phyloP scores from a whole-genome alignment of 2,329 filamentous ascomycete species.

The Xylariaceae sp. region DNA sequence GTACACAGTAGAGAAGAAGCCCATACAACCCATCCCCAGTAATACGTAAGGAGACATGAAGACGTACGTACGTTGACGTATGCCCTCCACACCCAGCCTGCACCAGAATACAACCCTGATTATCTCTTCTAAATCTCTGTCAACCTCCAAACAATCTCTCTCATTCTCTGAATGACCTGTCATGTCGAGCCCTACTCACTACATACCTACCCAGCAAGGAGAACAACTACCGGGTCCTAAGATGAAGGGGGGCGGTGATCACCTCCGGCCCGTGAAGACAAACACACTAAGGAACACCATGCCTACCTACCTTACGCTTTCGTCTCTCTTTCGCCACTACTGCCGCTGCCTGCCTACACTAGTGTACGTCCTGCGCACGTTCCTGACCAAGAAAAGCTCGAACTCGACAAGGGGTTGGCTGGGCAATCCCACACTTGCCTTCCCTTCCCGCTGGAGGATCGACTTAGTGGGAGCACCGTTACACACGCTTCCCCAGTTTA shows the following conservation, averaged over 20 bases:
- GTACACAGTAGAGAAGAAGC: not conserved
- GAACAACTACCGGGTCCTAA: not conserved
- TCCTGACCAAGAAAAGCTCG: conserved; percentile 24
- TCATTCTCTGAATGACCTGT: too few relatives aligned
- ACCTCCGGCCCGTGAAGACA: not conserved
- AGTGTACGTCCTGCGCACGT: conserved; percentile 14
- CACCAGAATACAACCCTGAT: not conserved
- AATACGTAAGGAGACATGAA: not conserved
- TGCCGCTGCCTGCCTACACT: not conserved
- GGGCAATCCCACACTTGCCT: conserved; percentile 25
- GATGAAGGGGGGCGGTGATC: not conserved
- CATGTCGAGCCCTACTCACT: too few relatives aligned
- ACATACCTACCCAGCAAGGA: too few relatives aligned
- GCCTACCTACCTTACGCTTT: not conserved
- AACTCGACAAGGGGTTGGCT: conserved; percentile 19
- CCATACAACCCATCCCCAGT: not conserved
- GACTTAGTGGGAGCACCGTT: not conserved
- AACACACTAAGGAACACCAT: not conserved
- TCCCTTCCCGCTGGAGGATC: conserved; percentile 18
- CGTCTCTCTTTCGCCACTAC: not conserved
- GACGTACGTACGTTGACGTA: not conserved
- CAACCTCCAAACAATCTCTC: not conserved
- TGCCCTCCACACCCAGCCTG: not conserved
- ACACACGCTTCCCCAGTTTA: not conserved
- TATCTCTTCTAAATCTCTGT: not conserved